Percentiles rank a stretch among this genome's conserved stretches.
Evolutionary conservation across 1,139 yeast genomes (phyloP).

Genomic region (Taphrina sp.): DNA sequence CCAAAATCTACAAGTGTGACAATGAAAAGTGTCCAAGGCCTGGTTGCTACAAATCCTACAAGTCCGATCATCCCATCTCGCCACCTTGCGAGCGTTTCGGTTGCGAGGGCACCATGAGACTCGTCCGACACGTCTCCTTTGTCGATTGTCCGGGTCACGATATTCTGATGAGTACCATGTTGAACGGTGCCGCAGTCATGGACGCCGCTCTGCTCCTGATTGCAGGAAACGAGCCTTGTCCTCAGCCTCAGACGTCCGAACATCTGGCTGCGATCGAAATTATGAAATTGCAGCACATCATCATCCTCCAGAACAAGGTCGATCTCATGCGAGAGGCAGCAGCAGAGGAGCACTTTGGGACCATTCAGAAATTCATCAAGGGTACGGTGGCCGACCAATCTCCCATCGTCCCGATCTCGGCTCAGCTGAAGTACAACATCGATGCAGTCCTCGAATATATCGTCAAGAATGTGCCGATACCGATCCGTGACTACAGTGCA

Average conservation of each 20-base stretch:
- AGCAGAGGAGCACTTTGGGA: constrained; percentile 91
- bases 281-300: constrained; percentile 96
- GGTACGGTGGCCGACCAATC: constrained; percentile 95
- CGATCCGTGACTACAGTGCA: constrained; percentile 89
- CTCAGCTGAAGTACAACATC: constrained; percentile 96
- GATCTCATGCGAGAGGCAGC: constrained; percentile 98
- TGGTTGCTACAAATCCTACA: constrained; percentile 89
- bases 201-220: constrained; percentile 94
- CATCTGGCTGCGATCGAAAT: constrained; percentile 99
- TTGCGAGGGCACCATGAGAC: constrained; percentile 71
- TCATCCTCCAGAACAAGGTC: constrained; percentile 94
- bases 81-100: constrained; percentile 90
- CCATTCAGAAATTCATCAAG: constrained; percentile 85
- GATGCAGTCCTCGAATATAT: constrained; percentile 98
- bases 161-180: constrained; percentile 99
- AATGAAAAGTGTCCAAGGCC: constrained; percentile 88
- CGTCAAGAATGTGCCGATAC: constrained; percentile 93
- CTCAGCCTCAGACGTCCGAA: constrained; percentile 99
- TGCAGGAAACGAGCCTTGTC: constrained; percentile 99
- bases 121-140: constrained; percentile 94
- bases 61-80: constrained; percentile 88
- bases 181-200: constrained; percentile 99
- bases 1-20: constrained; percentile 92
- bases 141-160: constrained; percentile 99
- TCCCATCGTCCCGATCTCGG: constrained; percentile 97